These are phyloP conservation scores for Neohortaea acidophila DNA, from an alignment of 495 filamentous ascomycete genomes.

Conservation along the genomic window DNA sequence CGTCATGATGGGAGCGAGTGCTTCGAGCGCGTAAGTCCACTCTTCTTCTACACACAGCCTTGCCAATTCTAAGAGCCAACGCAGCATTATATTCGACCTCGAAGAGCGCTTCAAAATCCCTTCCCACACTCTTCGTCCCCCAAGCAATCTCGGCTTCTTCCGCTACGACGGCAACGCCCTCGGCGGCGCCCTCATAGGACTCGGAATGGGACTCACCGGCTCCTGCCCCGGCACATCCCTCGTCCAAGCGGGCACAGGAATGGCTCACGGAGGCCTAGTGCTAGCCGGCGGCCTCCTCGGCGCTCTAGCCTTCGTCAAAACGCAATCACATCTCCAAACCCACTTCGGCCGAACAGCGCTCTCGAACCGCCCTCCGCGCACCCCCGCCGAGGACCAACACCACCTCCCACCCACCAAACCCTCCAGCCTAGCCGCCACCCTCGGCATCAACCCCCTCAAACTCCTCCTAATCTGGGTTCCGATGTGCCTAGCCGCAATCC, in stretches of 20 bases:
- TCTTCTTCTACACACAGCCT: neutral
- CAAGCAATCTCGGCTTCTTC: conserved; percentile 27
- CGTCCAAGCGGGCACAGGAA: conserved; percentile 36
- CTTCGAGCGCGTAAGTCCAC: conserved; percentile 36
- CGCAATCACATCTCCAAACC: neutral
- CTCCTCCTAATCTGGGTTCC: conserved; percentile 5
- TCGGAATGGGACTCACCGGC: conserved; percentile 40
- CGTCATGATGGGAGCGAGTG: conserved; percentile 40
- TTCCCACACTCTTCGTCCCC: neutral
- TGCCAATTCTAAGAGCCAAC: neutral
- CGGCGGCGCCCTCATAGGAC: conserved; percentile 38
- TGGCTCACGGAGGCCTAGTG: conserved; percentile 24
- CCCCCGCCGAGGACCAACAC: too few relatives aligned
- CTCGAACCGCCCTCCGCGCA: conserved; percentile 16
- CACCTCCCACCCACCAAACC: too few relatives aligned
- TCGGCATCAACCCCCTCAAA: neutral
- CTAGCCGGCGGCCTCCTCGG: conserved; percentile 13
- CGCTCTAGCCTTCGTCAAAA: conserved; percentile 6
- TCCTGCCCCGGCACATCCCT: conserved; percentile 43
- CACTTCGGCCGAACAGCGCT: conserved; percentile 19
- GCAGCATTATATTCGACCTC: conserved; percentile 6
- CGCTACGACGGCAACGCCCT: conserved; percentile 40
- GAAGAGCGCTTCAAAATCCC: conserved; percentile 2
- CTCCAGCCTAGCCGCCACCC: conserved; percentile 7
- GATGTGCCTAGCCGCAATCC: conserved; percentile 5